Conservation (phyloP, 441 rosid genomes). For the Melastoma candidum region DNA sequence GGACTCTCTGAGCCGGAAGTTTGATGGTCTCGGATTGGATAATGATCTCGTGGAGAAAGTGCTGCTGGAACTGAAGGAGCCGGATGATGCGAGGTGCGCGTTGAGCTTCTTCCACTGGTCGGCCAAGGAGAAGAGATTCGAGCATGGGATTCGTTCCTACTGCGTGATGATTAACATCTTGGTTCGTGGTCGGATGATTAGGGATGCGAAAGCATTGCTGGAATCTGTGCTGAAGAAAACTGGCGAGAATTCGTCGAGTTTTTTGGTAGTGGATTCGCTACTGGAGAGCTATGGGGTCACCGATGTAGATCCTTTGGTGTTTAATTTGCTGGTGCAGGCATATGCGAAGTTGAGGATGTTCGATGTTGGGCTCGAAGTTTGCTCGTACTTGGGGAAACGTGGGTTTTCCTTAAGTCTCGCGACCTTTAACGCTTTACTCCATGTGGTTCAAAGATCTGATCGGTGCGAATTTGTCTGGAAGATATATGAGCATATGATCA, state of each 20-base stretch:
- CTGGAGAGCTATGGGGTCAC: slow-evolving; percentile 31
- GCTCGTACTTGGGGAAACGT: slow-evolving; percentile 29
- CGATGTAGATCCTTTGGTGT: slow-evolving; percentile 40
- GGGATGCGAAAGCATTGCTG: slow-evolving; percentile 56
- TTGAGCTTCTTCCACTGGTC: slow-evolving; percentile 77
- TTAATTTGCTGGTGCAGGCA: slow-evolving; percentile 56
- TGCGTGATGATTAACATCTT: slow-evolving; percentile 47
- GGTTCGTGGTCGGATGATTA: slow-evolving; percentile 37
- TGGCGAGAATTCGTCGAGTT: slow-evolving; percentile 14
- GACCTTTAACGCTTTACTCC: slow-evolving; percentile 47
- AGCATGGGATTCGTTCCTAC: slow-evolving; percentile 42
- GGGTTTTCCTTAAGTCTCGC: slow-evolving; percentile 47
- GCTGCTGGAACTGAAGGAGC: slow-evolving; percentile 53
- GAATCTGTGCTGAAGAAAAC: slow-evolving; percentile 38
- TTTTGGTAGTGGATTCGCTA: slow-evolving; percentile 36
- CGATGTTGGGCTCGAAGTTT: slow-evolving; percentile 48
- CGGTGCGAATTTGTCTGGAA: slow-evolving; percentile 42
- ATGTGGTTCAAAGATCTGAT: slow-evolving; percentile 46
- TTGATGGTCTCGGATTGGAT: slow-evolving; percentile 24
- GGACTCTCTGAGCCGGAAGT: slow-evolving; percentile 40
- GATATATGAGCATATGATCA: slow-evolving; percentile 57
- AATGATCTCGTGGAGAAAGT: slow-evolving; percentile 32
- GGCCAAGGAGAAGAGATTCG: slow-evolving; percentile 28
- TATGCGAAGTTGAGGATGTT: slow-evolving; percentile 50
- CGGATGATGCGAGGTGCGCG: slow-evolving; percentile 50